Evolutionary conservation across 345 rosid species (phyloP).

Genomic region (Lumnitzera racemosa): DNA sequence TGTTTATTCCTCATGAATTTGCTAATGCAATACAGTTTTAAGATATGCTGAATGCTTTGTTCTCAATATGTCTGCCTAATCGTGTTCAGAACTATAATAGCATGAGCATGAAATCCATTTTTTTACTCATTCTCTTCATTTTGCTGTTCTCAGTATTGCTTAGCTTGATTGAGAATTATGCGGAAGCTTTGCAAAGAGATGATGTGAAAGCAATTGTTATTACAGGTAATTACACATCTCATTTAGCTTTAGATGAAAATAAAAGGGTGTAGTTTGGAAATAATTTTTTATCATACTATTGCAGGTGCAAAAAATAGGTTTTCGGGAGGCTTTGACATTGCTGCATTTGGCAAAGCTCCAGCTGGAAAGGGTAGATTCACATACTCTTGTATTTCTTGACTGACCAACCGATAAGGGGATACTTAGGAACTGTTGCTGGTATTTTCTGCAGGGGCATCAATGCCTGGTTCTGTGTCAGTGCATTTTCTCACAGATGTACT

Average conservation of each 20-base stretch:
- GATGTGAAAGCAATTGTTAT: conserved; percentile 96
- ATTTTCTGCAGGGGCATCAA: conserved; percentile 32
- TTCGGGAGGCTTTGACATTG: conserved; percentile 90
- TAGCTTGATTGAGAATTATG: conserved; percentile 59
- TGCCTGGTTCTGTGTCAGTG: conserved; percentile 41
- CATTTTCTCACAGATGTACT: conserved; percentile 52
- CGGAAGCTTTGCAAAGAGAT: conserved; percentile 65
- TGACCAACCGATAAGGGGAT: conserved; percentile 2
- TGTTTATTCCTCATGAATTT: too few relatives aligned
- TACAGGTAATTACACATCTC: conserved; percentile 31
- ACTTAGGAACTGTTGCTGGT: neutral
- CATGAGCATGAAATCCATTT: neutral
- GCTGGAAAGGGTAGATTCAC: conserved; percentile 31
- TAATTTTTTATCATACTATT: conserved; percentile 10
- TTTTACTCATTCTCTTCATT: conserved; percentile 5
- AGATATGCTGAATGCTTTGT: too few relatives aligned
- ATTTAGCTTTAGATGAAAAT: neutral
- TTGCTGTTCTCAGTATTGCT: conserved; percentile 34
- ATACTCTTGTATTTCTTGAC: neutral
- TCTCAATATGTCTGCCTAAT: too few relatives aligned
- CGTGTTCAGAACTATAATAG: too few relatives aligned
- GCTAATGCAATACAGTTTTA: too few relatives aligned
- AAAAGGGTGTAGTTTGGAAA: neutral
- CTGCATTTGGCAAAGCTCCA: conserved; percentile 48
- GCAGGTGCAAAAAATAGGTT: conserved; percentile 84